Evolutionary conservation across 2,329 filamentous ascomycete species (phyloP), one percentile per base, ranked within the genome.

Genomic region (Cordyceps farinosa): DNA sequence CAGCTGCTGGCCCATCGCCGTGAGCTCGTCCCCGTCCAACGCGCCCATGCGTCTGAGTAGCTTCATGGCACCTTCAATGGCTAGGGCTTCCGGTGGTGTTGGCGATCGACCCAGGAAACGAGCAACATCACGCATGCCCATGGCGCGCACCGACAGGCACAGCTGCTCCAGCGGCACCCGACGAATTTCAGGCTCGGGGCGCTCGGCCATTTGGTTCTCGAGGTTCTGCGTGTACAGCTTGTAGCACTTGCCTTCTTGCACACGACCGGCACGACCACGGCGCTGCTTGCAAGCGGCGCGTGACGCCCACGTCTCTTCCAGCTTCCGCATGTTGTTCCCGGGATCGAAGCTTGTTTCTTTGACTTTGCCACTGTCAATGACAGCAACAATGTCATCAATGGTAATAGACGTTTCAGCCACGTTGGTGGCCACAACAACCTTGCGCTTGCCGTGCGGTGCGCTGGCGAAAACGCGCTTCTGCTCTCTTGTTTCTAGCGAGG

Each of bases 391-490:
- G 72, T 99, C 95, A 72, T 97, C 93, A 65, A 99, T 99, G 0
- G 95, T 99, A 73, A 99, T 98, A 2, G 95, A 98, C 0, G 95
- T 99, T 75, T 99, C 95, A 2, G 95, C 95, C 2, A 99, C 94
- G 70, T 99, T 99, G 51, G 95, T 99, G 1, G 95, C 91, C 7
- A 94, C 91, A 40, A 99, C 90, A 13, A 99, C 86, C 76, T 99
- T 99, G 42, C 95, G 85, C 76, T 91, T 93, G 0, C 92, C 92
- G 3, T 79, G 74, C 0, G 94, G 93, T 5, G 95, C 79, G 15
- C 82, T 82, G 34, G 86, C 82, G 73, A 99, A 99, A 0, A 99
- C 95, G 30, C 87, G 85, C 65, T 90, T 89, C 75, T 99, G 95
- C 69, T 98, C 94, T 2, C 84, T 84, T 10, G 94, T 94, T 70